Evolutionary conservation across 2,329 filamentous ascomycete genomes (phyloP).

Genomic region (Xylaria sp.): DNA sequence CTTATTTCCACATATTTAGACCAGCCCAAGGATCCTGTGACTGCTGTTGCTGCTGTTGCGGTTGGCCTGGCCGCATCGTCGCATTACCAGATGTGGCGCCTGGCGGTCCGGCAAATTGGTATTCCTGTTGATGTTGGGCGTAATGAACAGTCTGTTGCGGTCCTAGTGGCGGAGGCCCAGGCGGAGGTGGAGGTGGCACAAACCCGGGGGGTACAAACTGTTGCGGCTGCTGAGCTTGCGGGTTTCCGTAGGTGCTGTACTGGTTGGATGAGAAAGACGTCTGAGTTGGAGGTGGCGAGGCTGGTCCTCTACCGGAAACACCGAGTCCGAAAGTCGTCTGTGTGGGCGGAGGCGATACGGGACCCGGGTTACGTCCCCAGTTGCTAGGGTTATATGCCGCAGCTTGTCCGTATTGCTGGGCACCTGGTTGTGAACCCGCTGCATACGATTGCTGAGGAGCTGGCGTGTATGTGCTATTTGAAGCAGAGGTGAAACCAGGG

Average conservation of each 20-base stretch:
- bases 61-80: constrained; percentile 31
- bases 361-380: constrained; percentile 53
- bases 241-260: constrained; percentile 44
- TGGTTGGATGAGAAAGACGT: constrained; percentile 40
- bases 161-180: constrained; percentile 56
- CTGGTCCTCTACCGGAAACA: constrained; percentile 34
- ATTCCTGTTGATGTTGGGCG: constrained; percentile 32
- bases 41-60: constrained; percentile 39
- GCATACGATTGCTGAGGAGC: constrained; percentile 31
- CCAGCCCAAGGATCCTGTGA: constrained; percentile 49
- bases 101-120: constrained; percentile 24
- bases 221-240: constrained; percentile 38
- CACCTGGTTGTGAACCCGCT: constrained; percentile 35
- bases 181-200: constrained; percentile 58
- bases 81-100: constrained; percentile 21
- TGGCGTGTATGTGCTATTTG: constrained; percentile 29
- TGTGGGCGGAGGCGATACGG: constrained; percentile 42
- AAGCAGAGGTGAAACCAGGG: constrained; percentile 40
- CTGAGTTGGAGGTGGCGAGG: constrained; percentile 52
- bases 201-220: constrained; percentile 52
- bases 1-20: constrained; percentile 47
- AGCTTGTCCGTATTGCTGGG: constrained; percentile 43
- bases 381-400: constrained; percentile 52
- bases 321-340: constrained; percentile 35
- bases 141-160: constrained; percentile 59